Evolutionary conservation across 352 stramenopile species (phyloP), one percentile per base, ranked within the genome.

Genomic region (Pythium utonaiense): DNA sequence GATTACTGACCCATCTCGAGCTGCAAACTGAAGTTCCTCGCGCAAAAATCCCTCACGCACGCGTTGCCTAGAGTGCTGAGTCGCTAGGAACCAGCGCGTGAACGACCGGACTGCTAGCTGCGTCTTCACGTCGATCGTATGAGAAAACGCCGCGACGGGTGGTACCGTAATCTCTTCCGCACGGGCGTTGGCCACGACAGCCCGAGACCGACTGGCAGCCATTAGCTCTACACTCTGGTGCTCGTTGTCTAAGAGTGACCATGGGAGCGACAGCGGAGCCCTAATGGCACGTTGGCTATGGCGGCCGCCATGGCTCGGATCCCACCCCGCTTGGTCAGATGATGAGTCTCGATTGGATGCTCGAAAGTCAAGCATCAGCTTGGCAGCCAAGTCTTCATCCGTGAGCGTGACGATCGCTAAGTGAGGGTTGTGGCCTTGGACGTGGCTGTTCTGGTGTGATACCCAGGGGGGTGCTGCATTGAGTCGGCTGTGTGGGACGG

Each of bases 11-110:
- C 65, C 51, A 41, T 89, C 77, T 16, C 55, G 54, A n/a, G 67
- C 79, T 41, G 78, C 81, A 60, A 77, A 91, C 2, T 21, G 30
- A 3, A 91, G 66, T 50, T 91, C 81, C 44, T 91, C 81, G 0
- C 30, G 49, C 6, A 91, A 53, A 58, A 89, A 91, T 2, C 38
- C 64, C 38, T 84, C 75, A 30, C 81, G 79, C 44, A 85, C 67
- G 17, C 67, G 61, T 57, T 83, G 74, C 19, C 62, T 77, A 41
- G 75, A 66, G 25, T 75, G 62, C 14, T 75, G 64, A 14, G 38
- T 75, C 12, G 76, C 64, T 30, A 70, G 40, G 49, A 85, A 91
- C 81, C 79, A 91, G 17, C 74, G 74, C 4, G 65, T 77, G 52
- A 89, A 89, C 17, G 69, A 60, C 30, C 73, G 70, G n/a, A 86